Evolutionary conservation across 1,284 basidiomycete species (phyloP), one percentile per base, ranked within the genome.

Genomic region (Paramarasmius palmivorus): DNA sequence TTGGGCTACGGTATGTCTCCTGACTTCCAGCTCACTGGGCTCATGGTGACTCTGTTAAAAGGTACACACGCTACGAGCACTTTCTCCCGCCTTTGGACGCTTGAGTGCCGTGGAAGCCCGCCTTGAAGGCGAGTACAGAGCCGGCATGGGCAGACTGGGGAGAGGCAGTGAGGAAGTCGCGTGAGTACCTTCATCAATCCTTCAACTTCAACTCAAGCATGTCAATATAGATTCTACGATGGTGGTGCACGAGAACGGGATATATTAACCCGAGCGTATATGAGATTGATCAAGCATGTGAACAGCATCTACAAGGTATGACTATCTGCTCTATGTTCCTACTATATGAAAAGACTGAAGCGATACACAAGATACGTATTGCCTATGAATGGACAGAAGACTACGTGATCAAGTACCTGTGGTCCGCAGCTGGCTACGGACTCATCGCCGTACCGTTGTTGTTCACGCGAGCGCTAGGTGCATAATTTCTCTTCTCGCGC

Each of bases 161-260:
- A 80, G 95, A 57, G 95, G 98, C 64, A 86, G 90, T 14, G 95
- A 99, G 68, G 95, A 99, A 70, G 83, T 99, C 42, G 95, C 95
- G 83, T 89, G 61, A 65, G 89, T 81, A 26, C 38, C 50, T 35
- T 20, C 20, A 15, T 41, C 46, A 32, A 9, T 44, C 29, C n/a
- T 26, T 42, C 39, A 40, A 9, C 22, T 44, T 37, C n/a, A 10
- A 26, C 1, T 10, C 15, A 26, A 17, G 52, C 39, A 2, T 38
- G 32, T 54, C 19, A 51, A 49, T 52, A 3, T 56, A 92, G 90
- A 0, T 98, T 99, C 67, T 99, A 99, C 70, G 88, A 95, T 57
- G 95, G 95, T 0, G 94, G 94, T 0, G 71, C 77, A 2, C 80
- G 92, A 36, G 95, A 99, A 69, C 84, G 84, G 55, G 85, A 88